Base-by-base conservation (phyloP, 805 yeast species). In the Brettanomyces naardenensis region DNA sequence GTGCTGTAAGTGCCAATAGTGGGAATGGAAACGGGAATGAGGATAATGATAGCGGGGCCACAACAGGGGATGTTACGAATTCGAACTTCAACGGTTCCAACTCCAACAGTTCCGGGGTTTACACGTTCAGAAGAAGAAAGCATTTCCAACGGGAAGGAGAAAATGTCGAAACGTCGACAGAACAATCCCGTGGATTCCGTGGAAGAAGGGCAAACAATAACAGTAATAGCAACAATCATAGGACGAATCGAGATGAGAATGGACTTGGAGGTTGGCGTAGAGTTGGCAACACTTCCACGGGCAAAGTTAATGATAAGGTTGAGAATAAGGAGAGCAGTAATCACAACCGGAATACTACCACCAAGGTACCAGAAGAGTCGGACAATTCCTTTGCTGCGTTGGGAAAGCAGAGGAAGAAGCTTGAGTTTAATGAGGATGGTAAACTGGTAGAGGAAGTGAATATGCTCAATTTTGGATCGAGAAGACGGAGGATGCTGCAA, bases 351-450 rank as follows among this genome's bases (percentile, higher is more conserved):
- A 13, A 11, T 19, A 9, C 14, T 13, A 26, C 6, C 13, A 19
- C n/a, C 26, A 21, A 32, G n/a, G 26, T n/a, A 6, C 13, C 19
- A 6, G 35, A 20, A 10, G 13, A 7, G 18, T 11, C 23, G 7
- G 31, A 23, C 9, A 47, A 49, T 30, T 48, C 45, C 25, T 51
- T 54, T 41, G 50, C 56, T 4, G 43, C 45, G 28, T 39, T 55
- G 15, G 59, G 60, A 5, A 54, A 51, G 31, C 49, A 53, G 33
- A 45, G 60, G 41, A 54, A 53, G 44, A 52, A 47, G 34, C 42
- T 55, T 23, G 53, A 49, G 23, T 42, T 49, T 26, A 48, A 39
- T 32, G 49, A 48, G 19, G 45, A 46, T 23, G 52, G 51, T 2
- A 37, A 44, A n/a, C 46, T 45, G 20, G 47, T 45, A 22, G 56